phyloP scores from a whole-genome alignment of 441 rosid genomes.

The Aleurites moluccanus region DNA sequence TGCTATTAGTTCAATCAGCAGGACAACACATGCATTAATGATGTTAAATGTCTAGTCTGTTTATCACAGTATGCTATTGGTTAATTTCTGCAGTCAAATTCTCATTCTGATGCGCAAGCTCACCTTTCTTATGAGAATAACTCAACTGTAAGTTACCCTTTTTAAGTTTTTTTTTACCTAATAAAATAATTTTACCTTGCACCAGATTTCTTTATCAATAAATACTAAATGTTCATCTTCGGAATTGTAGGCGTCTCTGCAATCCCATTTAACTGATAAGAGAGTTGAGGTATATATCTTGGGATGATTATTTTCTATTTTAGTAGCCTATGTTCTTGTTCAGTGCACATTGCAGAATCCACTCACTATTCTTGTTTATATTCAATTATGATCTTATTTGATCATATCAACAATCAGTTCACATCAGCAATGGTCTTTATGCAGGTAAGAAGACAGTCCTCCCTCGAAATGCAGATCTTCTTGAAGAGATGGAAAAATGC shows the following conservation, averaged over 20 bases:
- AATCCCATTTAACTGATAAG: conserved; percentile 42
- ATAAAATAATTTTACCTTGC: no score
- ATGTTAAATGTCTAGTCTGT: background rate
- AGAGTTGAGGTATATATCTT: conserved; percentile 61
- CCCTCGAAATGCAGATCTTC: conserved; percentile 65
- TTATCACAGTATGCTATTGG: background rate
- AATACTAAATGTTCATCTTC: background rate
- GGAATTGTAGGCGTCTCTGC: conserved; percentile 42
- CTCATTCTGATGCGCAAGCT: background rate
- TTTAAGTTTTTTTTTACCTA: no score
- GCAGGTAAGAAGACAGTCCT: conserved; percentile 79
- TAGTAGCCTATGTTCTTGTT: background rate
- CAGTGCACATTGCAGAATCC: background rate
- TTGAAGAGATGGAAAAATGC: conserved; percentile 70
- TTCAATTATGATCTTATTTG: background rate
- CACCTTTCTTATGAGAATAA: background rate
- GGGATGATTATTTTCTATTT: background rate
- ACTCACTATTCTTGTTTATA: background rate
- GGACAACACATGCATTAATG: background rate
- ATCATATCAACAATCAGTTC: background rate
- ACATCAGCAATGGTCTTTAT: background rate
- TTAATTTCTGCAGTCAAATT: conserved; percentile 6
- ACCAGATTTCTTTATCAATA: background rate
- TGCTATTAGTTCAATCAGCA: background rate
- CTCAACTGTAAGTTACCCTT: background rate